These are phyloP conservation scores for Vigna radiata DNA, from an alignment of 306 rosid genomes.

Conservation along the genomic window DNA sequence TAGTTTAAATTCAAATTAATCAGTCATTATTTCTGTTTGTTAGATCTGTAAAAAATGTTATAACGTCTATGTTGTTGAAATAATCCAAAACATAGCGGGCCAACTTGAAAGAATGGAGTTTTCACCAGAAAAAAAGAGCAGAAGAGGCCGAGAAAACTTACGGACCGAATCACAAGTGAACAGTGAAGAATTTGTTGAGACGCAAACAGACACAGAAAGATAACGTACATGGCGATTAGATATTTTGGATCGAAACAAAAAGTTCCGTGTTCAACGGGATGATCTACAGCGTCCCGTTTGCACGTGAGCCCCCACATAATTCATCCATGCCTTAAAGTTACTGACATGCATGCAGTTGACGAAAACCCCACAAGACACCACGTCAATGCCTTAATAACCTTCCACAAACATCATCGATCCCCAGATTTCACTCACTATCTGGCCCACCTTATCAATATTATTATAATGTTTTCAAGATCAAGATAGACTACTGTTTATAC, in stretches of 20 bases:
- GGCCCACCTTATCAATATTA: neutral
- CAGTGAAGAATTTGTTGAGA: neutral
- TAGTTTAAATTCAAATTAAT: neutral
- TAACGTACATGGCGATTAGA: neutral
- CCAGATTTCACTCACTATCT: neutral
- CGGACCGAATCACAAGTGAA: neutral
- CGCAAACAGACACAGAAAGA: neutral
- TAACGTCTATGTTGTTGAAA: neutral
- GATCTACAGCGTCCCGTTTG: constrained; percentile 19
- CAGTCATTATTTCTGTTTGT: neutral
- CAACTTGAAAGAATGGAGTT: neutral
- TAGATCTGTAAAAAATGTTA: neutral
- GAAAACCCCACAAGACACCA: constrained; percentile 11
- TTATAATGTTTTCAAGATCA: neutral
- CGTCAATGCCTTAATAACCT: neutral
- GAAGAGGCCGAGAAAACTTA: neutral
- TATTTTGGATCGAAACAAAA: constrained; percentile 16
- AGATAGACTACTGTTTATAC: neutral
- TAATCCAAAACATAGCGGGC: neutral
- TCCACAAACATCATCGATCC: neutral
- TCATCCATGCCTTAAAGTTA: constrained; percentile 23
- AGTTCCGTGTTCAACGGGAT: constrained; percentile 16
- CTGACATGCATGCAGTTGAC: neutral
- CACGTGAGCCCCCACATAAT: constrained; percentile 25
- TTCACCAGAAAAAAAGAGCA: neutral